phyloP scores from a whole-genome alignment of 1,284 basidiomycete species.

The Tetrapyrgos nigripes region DNA sequence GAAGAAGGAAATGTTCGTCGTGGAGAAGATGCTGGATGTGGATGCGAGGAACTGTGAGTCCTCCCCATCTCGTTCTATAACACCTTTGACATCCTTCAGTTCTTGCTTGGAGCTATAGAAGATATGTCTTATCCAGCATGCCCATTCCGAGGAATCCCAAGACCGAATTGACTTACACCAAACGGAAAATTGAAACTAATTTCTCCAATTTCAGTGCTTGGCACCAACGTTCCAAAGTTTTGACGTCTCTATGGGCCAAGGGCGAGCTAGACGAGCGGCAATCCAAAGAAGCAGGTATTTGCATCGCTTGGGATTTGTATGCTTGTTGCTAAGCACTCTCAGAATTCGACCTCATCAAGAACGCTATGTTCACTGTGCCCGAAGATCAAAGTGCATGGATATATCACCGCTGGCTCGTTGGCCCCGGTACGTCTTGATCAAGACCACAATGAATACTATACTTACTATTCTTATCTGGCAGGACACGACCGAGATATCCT shows the following conservation, averaged over 20 bases:
- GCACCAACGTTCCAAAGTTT: conserved; percentile 94
- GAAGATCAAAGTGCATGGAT: conserved; percentile 97
- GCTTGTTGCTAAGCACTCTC: conserved; percentile 5
- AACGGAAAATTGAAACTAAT: conserved; percentile 90
- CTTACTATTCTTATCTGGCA: conserved; percentile 29
- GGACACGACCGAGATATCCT: conserved; percentile 65
- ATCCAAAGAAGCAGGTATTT: conserved; percentile 73
- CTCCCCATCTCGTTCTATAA: not conserved
- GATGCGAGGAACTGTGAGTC: conserved; percentile 90
- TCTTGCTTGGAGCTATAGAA: conserved; percentile 91
- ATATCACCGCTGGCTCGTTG: conserved; percentile 96
- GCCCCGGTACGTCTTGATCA: conserved; percentile 56
- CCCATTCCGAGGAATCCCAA: conserved; percentile 58
- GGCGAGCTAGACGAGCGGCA: conserved; percentile 55
- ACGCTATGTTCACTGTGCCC: conserved; percentile 97
- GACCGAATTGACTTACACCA: conserved; percentile 83
- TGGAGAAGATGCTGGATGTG: conserved; percentile 88
- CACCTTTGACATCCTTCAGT: conserved; percentile 55
- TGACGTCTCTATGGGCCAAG: conserved; percentile 71
- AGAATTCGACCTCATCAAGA: conserved; percentile 93
- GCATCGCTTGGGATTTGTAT: conserved; percentile 11
- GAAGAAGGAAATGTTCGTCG: conserved; percentile 84
- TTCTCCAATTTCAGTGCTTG: conserved; percentile 99
- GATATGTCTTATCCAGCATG: conserved; percentile 80
- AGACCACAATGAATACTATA: not conserved